Conservation (phyloP, 2,329 filamentous ascomycete genomes). For the Aspergillus japonicus region DNA sequence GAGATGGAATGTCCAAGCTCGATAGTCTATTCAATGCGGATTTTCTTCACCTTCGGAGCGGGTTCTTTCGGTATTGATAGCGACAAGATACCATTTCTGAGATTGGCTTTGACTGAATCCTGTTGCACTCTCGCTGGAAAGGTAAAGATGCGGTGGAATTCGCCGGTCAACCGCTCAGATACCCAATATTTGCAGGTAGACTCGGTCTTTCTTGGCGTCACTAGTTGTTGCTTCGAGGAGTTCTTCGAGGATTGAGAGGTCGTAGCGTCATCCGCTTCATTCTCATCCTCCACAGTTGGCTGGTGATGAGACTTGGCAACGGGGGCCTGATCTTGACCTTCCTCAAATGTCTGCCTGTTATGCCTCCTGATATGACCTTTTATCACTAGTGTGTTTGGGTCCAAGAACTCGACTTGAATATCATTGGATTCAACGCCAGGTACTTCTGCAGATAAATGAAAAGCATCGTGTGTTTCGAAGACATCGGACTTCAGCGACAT, state of each 20-base stretch:
- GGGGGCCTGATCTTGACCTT: slow-evolving; percentile 19
- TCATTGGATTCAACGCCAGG: slow-evolving; percentile 45
- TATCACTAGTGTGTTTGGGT: slow-evolving; percentile 46
- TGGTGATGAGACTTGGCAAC: slow-evolving; percentile 35
- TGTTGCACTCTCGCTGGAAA: slow-evolving; percentile 59
- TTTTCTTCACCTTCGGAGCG: slow-evolving; percentile 51
- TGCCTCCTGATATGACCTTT: slow-evolving; percentile 40
- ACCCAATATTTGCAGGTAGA: slow-evolving; percentile 53
- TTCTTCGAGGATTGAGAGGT: slow-evolving; percentile 9
- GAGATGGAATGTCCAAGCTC: neutral
- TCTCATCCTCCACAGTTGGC: slow-evolving; percentile 57
- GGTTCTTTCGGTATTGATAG: slow-evolving; percentile 57
- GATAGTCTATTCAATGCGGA: slow-evolving; percentile 44
- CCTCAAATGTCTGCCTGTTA: slow-evolving; percentile 20
- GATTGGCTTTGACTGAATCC: slow-evolving; percentile 56
- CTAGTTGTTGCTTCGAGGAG: slow-evolving; percentile 25
- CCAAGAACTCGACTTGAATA: slow-evolving; percentile 49
- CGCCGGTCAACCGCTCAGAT: slow-evolving; percentile 56
- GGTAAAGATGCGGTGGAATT: slow-evolving; percentile 57
- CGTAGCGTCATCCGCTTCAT: slow-evolving; percentile 25
- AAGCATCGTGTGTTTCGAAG: slow-evolving; percentile 40
- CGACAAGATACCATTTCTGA: slow-evolving; percentile 59
- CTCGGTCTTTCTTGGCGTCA: slow-evolving; percentile 15
- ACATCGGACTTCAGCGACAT: slow-evolving; percentile 48
- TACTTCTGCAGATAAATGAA: slow-evolving; percentile 47